Base-by-base conservation (phyloP, 305 asterid species). In the Plantago coronopus region DNA sequence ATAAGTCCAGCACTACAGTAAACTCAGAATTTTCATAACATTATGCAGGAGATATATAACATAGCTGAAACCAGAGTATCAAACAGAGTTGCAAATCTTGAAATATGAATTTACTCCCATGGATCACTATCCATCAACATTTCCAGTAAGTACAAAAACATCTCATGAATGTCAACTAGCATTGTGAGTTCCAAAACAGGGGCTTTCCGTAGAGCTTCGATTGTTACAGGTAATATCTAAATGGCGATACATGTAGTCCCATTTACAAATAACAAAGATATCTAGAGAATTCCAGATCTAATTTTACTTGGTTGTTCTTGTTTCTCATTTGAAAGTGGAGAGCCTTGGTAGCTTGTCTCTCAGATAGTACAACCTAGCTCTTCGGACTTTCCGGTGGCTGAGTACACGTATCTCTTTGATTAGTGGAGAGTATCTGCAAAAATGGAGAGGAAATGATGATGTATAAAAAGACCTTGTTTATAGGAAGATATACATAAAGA, bases 291-390 rank as follows among this genome's bases (percentile, higher is more conserved):
- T 44, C 53, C 7, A 22, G 13, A 7, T 40, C 62, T 57, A 38
- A 19, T 48, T 48, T 31, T 18, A 21, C 17, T 8, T 4, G 22
- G 25, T 43, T 31, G 5, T 17, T 23, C 65, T 25, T 16, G 53
- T 29, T 59, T 31, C 37, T 87, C 81, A 91, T 64, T 91, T 91
- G 85, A 91, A 87, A 74, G 95, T 83, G 65, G 96, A 91, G 62
- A 91, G 84, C 83, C 97, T 76, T 13, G 97, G 97, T 66, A 91
- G 96, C 77, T 91, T 91, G 70, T 91, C 91, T 2, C 96, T 79
- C 79, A 91, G 59, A 80, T 85, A 91, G 82, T 91, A 87, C 69
- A 91, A 63, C 64, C 80, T 80, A 3, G 97, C 96, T 29, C 97
- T 70, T 61, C 97, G 78, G 69, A 91, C 97, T 76, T 91, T 91